Base-by-base conservation (phyloP, 345 rosid species). In the Brassica rapa region DNA sequence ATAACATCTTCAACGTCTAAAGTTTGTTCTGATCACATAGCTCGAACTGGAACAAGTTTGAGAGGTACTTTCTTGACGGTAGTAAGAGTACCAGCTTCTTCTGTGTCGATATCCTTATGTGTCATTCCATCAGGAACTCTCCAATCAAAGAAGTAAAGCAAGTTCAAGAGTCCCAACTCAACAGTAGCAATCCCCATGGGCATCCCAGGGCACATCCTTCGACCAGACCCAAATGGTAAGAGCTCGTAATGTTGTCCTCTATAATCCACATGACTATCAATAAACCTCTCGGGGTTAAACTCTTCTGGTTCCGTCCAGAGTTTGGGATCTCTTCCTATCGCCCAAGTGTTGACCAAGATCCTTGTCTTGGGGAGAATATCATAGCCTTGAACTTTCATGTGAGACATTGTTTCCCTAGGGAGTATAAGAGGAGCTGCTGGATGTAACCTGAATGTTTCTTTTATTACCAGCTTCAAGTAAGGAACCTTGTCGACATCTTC, bases 331-430 rank as follows among this genome's bases (percentile, higher is more conserved):
- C 87, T 82, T 33, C 87, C 89, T 21, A 85, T 86, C 2, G 88
- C 85, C 74, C 81, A 51, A 21, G 69, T 85, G 15, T 87, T 87
- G 10, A 86, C 59, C 29, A 72, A 80, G 65, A 85, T 55, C 49
- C 83, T 41, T 24, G 85, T 86, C 74, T 82, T 84, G 5, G 81
- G 76, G 4, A 85, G 86, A 72, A 88, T 81, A 12, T 73, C 83
- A 66, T 84, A 88, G 49, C 86, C 89, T 27, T 80, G 77, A 4
- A 87, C 81, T 14, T 74, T 80, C 49, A 83, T 35, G 0, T 84
- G 85, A 69, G 82, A 69, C 86, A 79, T 85, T 61, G 92, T 82
- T 76, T 87, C 90, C 29, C 92, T 84, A 19, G 90, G 92, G 15
- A 88, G 61, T 65, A 85, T 39, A 62, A 88, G 75, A 1, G 89